Base-by-base conservation (phyloP, 805 yeast species). In the Saccharomycopsis fibuligera region DNA sequence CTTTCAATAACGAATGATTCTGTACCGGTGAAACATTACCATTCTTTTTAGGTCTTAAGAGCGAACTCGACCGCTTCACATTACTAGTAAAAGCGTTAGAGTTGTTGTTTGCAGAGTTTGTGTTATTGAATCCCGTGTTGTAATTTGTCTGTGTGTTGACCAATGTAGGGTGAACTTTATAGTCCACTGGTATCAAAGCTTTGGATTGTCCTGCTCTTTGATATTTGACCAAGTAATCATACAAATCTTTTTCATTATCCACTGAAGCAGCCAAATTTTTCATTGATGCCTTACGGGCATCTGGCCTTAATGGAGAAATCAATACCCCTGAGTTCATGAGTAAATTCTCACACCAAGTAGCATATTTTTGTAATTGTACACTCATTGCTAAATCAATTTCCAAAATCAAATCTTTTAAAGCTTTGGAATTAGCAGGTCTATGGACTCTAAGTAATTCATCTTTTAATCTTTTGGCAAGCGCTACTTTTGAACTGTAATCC, bases 331-430 rank as follows among this genome's bases (percentile, higher is more conserved):
- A 74, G 59, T 90, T 89, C 68, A 93, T 75, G 16, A 86, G 74
- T 49, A 86, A 73, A 19, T 87, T 86, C 66, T 91, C 98, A 45
- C 81, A 78, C 74, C 87, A 84, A 27, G 91, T 86, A 3, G 97
- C 83, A 63, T 83, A 91, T 61, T 89, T 88, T 58, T 86, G 91
- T 48, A 93, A 69, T 65, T 91, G 96, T 45, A 90, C 78, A 53
- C 87, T 79, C 73, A 91, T 69, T 8, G 97, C 98, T 43, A 87
- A 79, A 64, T 93, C 98, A 61, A 87, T 74, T 64, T 91, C 97
- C 54, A 90, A 69, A 49, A 89, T 81, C 54, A 88, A 69, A 60
- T 86, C 83, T 60, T 82, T 85, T 53, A 93, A 71, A 54, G 79
- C 81, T 51, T 78, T 75, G 4, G 87, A 79, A 35, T 78, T 76